A percentile compares a stretch with the other conserved stretches of the same genome.
Evolutionary conservation across 768 basidiomycete species (phyloP).

Genomic region (Trametes cinnabarina): DNA sequence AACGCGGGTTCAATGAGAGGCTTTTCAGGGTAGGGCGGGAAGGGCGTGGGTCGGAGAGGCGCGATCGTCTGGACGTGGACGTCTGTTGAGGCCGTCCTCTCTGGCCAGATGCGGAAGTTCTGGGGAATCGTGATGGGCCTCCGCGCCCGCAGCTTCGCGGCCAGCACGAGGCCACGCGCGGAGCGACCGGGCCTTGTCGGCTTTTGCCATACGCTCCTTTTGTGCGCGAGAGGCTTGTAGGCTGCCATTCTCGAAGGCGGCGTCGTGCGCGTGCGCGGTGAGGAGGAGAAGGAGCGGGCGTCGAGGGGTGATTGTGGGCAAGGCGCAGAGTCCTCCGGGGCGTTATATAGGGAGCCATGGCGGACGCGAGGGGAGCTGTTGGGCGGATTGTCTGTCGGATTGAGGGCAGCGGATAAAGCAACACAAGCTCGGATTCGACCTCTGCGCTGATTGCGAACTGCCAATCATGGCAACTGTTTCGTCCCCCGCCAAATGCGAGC

Average conservation of each 20-base stretch:
- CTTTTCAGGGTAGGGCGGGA: neutral
- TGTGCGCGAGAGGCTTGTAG: neutral
- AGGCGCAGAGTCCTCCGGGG: neutral
- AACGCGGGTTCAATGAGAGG: neutral
- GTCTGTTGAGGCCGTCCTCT: neutral
- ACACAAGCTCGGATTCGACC: neutral
- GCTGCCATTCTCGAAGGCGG: neutral
- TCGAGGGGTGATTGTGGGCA: neutral
- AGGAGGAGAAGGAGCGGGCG: too few relatives aligned
- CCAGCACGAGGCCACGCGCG: slow-evolving; percentile 8
- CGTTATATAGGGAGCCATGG: slow-evolving; percentile 1
- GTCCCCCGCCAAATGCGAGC: slow-evolving; percentile 14
- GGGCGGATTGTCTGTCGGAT: slow-evolving; percentile 8
- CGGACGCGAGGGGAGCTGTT: neutral
- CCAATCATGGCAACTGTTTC: slow-evolving; percentile 16
- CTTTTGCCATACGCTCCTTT: neutral
- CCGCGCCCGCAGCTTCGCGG: slow-evolving; percentile 2
- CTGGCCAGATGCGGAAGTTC: neutral
- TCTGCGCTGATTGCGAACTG: slow-evolving; percentile 16
- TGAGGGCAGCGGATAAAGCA: slow-evolving; percentile 3
- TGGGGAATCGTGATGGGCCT: neutral
- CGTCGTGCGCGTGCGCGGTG: neutral
- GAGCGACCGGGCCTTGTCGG: neutral
- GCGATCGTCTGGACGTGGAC: neutral
- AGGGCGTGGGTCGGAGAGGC: neutral